Evolutionary conservation across 352 stramenopile species (phyloP), one percentile per base, ranked within the genome.

Genomic region (Pythium guiyangense): DNA sequence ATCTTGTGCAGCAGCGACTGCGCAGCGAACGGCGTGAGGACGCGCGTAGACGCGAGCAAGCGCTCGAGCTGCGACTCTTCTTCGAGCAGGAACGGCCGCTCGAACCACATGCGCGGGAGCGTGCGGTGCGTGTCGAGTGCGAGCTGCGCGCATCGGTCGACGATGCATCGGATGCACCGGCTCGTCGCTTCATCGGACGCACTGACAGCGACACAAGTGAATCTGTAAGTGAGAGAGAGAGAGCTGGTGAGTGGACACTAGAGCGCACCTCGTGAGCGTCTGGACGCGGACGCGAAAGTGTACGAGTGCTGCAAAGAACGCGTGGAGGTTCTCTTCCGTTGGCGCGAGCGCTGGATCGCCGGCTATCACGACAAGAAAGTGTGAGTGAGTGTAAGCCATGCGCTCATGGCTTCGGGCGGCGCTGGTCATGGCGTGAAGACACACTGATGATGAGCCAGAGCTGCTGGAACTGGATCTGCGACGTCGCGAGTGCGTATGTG

Each of bases 21-120:
- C 26, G 82, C 77, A 29, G 77, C 74, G 52, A 76, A 86, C 34
- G 74, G 60, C 40, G 78, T 90, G 25, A 92, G 29, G 43, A 87
- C 67, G 49, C 63, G 59, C 29, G 82, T 92, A 10, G 82, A 90
- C 15, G 77, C 78, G 18, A 92, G 55, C 62, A 92, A 89, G 8
- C 73, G 70, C 57, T 92, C 82, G 25, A 84, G 69, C 62, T 90
- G 82, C 1, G 82, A 92, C 57, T 88, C 79, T 54, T 90, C 79
- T 56, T 90, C 79, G 26, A 90, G 51, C 35, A 92, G 62, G 26
- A 87, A 92, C 26, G 79, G 79, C 9, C 82, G 69, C 44, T 86
- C 74, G 45, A 84, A 92, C 82, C 82, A 92, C 62, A 92, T 69
- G 25, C 70, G 78, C 20, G 82, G 82, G 6, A 92, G 55, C 11